Evolutionary conservation across 140 eudicot genomes (phyloP).

Genomic region (Bidens hawaiensis): DNA sequence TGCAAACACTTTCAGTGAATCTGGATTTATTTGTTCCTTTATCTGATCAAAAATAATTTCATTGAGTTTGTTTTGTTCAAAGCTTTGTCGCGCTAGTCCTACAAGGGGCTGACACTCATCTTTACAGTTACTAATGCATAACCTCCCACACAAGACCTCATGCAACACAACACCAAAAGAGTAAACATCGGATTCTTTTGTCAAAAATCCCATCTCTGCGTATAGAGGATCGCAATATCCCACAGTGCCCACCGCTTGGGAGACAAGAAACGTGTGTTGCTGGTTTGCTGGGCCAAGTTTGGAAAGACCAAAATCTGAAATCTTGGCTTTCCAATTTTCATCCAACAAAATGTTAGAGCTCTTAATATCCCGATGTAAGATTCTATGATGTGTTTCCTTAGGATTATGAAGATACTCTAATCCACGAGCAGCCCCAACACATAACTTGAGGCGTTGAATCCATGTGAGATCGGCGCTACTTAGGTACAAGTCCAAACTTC

Average conservation of each 20-base stretch:
- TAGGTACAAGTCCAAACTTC: constrained; percentile 1
- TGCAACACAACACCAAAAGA: too few relatives aligned
- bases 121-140: too few relatives aligned
- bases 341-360: constrained; percentile 19
- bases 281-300: constrained; percentile 20
- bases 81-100: too few relatives aligned
- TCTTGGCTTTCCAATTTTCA: constrained; percentile 27
- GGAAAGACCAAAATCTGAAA: constrained; percentile 25
- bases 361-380: constrained; percentile 18
- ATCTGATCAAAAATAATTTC: background rate
- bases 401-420: constrained; percentile 2
- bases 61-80: too few relatives aligned
- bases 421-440: constrained; percentile 15
- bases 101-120: background rate
- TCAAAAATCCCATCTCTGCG: background rate
- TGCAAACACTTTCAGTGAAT: too few relatives aligned
- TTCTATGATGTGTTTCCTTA: background rate
- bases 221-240: constrained; percentile 19
- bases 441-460: constrained; percentile 16
- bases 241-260: background rate
- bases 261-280: background rate
- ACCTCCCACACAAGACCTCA: too few relatives aligned
- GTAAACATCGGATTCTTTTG: constrained; percentile 16
- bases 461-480: background rate
- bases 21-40: background rate